These are phyloP conservation scores for Phyllostachys edulis DNA, from an alignment of 176 grass and related monocot species.

Conservation along the genomic window DNA sequence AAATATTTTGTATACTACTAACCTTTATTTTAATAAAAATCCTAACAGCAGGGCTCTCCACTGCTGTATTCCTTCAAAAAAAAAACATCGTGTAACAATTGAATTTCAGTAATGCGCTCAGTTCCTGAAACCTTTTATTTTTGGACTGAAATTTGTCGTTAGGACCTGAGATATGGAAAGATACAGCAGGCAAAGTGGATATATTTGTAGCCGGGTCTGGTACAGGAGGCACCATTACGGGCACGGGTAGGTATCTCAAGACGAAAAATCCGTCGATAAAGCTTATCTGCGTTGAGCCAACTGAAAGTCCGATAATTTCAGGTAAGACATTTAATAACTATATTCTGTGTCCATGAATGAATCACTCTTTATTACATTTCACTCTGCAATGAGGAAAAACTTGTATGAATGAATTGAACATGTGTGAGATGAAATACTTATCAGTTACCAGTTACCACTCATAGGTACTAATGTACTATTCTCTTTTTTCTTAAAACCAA, in stretches of 20 bases:
- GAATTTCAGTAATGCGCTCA: too few relatives aligned
- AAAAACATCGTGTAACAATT: too few relatives aligned
- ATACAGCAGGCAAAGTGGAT: conserved; percentile 82
- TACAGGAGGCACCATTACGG: conserved; percentile 78
- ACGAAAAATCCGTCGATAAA: conserved; percentile 66
- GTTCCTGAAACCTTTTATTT: too few relatives aligned
- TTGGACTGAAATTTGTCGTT: too few relatives aligned
- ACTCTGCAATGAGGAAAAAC: not conserved
- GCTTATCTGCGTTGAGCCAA: conserved; percentile 58
- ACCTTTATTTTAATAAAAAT: too few relatives aligned
- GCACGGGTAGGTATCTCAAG: conserved; percentile 77
- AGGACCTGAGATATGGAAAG: conserved; percentile 87
- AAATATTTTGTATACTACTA: too few relatives aligned
- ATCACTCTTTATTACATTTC: not conserved
- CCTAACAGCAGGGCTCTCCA: too few relatives aligned
- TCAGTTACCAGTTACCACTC: too few relatives aligned
- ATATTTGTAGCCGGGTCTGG: conserved; percentile 58
- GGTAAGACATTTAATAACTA: conserved; percentile 27
- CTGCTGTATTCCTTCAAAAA: too few relatives aligned
- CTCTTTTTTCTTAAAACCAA: not conserved
- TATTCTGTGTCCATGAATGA: not conserved
- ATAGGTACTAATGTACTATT: too few relatives aligned
- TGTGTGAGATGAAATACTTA: not conserved
- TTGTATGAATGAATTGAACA: not conserved
- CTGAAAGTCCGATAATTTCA: conserved; percentile 82